A percentile compares a stretch with the other conserved stretches of the same genome.
phyloP scores from a whole-genome alignment of 441 rosid genomes.

The Hypseocharis bilobata region DNA sequence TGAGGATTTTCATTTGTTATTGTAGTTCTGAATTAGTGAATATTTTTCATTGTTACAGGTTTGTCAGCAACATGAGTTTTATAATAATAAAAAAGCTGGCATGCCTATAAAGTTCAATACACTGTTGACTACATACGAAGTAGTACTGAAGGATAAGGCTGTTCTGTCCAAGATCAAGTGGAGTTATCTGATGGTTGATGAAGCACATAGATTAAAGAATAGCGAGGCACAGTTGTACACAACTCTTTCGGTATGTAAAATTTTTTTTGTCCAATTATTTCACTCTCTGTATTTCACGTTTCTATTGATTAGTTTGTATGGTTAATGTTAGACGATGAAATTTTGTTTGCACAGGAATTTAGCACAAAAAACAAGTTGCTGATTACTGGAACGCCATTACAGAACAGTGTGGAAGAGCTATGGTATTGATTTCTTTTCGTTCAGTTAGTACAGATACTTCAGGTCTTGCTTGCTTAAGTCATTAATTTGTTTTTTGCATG shows the following conservation, averaged over 20 bases:
- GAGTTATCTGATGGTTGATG: conserved; percentile 99
- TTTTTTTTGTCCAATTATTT: conserved; percentile 1
- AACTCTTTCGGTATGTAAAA: conserved; percentile 71
- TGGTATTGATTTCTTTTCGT: conserved; percentile 44
- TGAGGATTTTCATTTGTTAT: not conserved
- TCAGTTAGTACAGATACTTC: not conserved
- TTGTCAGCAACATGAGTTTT: conserved; percentile 92
- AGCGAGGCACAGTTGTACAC: conserved; percentile 98
- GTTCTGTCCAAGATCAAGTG: conserved; percentile 92
- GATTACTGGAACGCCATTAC: conserved; percentile 96
- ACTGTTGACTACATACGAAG: conserved; percentile 94
- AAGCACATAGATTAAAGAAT: conserved; percentile 97
- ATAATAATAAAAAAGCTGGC: conserved; percentile 73
- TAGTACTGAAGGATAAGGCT: conserved; percentile 89
- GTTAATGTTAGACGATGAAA: conserved; percentile 14
- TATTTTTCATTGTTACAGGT: conserved; percentile 44
- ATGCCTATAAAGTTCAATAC: conserved; percentile 82
- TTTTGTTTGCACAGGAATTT: conserved; percentile 61
- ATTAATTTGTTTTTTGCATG: not conserved
- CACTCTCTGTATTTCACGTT: not conserved
- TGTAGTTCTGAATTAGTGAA: conserved; percentile 1
- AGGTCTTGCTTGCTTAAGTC: not conserved
- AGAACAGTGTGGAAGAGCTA: conserved; percentile 96
- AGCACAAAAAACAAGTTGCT: conserved; percentile 94
- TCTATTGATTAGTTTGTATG: conserved; percentile 8